phyloP scores from a whole-genome alignment of 2,329 filamentous ascomycete species.

The Pseudonectria buxi region DNA sequence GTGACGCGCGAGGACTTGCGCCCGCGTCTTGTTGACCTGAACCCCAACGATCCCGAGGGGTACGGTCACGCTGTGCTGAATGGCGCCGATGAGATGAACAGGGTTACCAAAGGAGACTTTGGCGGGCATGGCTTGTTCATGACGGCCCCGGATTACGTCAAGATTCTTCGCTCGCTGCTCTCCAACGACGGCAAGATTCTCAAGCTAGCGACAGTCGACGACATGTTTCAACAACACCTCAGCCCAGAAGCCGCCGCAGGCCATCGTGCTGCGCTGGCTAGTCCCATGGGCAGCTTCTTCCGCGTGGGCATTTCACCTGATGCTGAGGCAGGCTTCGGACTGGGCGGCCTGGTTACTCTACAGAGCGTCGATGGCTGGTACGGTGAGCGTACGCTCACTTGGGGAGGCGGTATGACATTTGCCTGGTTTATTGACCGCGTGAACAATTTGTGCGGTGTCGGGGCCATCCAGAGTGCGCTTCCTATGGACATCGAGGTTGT shows the following conservation, averaged over 20 bases:
- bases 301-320: slow-evolving; percentile 26
- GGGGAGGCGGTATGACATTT: slow-evolving; percentile 40
- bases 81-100: slow-evolving; percentile 26
- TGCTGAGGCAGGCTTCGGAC: slow-evolving; percentile 30
- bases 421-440: slow-evolving; percentile 44
- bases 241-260: slow-evolving; percentile 19
- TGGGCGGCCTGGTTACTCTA: slow-evolving; percentile 35
- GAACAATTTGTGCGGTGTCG: slow-evolving; percentile 37
- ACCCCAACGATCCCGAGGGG: slow-evolving; percentile 30
- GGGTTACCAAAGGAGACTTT: slow-evolving; percentile 29
- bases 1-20: slow-evolving; percentile 29
- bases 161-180: slow-evolving; percentile 39
- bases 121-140: slow-evolving; percentile 39
- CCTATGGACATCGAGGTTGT: slow-evolving; percentile 22
- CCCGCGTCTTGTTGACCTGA: slow-evolving; percentile 29
- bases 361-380: slow-evolving; percentile 38
- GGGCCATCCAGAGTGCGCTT: slow-evolving; percentile 32
- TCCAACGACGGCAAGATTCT: slow-evolving; percentile 43
- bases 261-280: slow-evolving; percentile 21
- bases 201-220: slow-evolving; percentile 30
- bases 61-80: slow-evolving; percentile 30
- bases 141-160: slow-evolving; percentile 32
- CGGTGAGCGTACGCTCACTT: slow-evolving; percentile 35
- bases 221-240: slow-evolving; percentile 44
- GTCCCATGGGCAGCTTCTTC: slow-evolving; percentile 30